Percentiles rank a stretch among this genome's conserved stretches.
phyloP scores from a whole-genome alignment of 257 asterid species.

The Lantana camara region DNA sequence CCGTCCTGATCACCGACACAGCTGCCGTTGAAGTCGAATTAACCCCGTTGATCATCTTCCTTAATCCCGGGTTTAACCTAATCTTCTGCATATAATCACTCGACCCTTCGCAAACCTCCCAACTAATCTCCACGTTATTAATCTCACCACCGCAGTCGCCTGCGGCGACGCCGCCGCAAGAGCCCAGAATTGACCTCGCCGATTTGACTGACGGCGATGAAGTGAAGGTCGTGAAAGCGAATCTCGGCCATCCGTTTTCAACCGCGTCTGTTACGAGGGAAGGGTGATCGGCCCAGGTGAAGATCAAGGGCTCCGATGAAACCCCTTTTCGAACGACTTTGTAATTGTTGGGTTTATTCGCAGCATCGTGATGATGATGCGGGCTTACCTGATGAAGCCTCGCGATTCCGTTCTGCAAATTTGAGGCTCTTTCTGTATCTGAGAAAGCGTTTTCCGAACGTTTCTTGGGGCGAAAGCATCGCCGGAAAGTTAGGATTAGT shows the following conservation, averaged over 20 bases:
- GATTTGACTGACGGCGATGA: conserved; percentile 48
- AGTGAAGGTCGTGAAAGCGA: conserved; percentile 45
- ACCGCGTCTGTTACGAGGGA: conserved; percentile 58
- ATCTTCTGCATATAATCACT: conserved; percentile 65
- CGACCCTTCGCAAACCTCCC: conserved; percentile 73
- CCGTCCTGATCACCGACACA: conserved; percentile 49
- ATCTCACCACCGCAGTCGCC: conserved; percentile 28
- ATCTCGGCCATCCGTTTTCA: conserved; percentile 78
- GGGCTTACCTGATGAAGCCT: conserved; percentile 37
- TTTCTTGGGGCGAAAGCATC: conserved; percentile 21
- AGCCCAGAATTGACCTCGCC: conserved; percentile 43
- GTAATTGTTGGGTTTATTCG: conserved; percentile 29
- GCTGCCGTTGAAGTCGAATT: background rate
- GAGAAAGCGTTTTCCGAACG: background rate
- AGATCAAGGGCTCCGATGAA: conserved; percentile 27
- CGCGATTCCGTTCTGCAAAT: conserved; percentile 38
- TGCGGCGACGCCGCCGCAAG: conserved; percentile 30
- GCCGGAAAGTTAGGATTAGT: conserved; percentile 28
- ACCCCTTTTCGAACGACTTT: conserved; percentile 41
- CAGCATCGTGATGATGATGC: conserved; percentile 28
- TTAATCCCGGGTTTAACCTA: conserved; percentile 45
- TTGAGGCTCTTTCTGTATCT: conserved; percentile 23
- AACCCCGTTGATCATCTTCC: background rate
- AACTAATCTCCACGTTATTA: conserved; percentile 42
- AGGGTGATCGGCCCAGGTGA: conserved; percentile 68